A percentile compares a stretch with the other conserved stretches of the same genome.
These are phyloP conservation scores for Dendrostoma leiphaemia DNA, from an alignment of 2,329 filamentous ascomycete species.

Conservation along the genomic window DNA sequence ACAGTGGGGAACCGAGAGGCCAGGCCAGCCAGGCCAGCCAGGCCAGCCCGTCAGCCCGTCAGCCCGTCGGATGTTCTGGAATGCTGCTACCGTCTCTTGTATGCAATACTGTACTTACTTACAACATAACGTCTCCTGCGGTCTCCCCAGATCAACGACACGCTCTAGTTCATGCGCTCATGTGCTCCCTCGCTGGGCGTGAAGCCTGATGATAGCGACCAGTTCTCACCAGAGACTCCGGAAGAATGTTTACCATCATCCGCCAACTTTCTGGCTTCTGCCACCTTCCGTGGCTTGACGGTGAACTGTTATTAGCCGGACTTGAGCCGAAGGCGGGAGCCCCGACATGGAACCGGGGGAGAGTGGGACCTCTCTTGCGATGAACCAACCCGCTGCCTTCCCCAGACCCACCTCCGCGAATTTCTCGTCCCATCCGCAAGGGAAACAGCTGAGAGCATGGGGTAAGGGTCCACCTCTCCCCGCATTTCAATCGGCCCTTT, in stretches of 20 bases:
- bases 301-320: background rate
- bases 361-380: background rate
- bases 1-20: background rate
- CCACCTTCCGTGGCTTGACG: background rate
- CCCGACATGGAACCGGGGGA: background rate
- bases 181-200: no score
- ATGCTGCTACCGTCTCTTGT: no score
- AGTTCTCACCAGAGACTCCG: background rate
- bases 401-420: background rate
- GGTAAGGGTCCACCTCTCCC: background rate
- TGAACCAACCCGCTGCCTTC: background rate
- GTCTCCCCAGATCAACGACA: no score
- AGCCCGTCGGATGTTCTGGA: no score
- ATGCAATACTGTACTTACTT: no score
- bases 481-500: conserved; percentile 8
- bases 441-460: background rate
- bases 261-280: background rate
- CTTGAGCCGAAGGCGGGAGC: background rate
- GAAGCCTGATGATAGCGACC: background rate
- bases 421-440: background rate
- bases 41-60: no score
- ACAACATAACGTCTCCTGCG: no score
- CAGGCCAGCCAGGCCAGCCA: no score
- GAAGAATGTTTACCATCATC: background rate
- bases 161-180: no score